phyloP scores from a whole-genome alignment of 2,329 filamentous ascomycete genomes.

The Trichoderma aggressivum region DNA sequence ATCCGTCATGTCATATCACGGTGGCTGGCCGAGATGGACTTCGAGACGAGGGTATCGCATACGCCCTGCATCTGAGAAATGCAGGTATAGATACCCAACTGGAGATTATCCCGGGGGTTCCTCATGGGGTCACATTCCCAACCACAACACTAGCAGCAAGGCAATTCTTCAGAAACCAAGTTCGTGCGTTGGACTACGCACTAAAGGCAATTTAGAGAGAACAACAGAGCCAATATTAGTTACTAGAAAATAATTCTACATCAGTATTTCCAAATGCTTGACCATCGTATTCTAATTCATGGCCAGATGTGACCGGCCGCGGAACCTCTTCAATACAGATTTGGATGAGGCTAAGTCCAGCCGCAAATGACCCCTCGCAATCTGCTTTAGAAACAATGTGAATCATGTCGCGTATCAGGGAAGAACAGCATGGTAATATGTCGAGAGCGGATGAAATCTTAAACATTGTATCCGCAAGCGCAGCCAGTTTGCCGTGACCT shows the following conservation, averaged over 20 bases:
- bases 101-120: not conserved
- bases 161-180: not conserved
- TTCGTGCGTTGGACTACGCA: not conserved
- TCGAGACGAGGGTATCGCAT: not conserved
- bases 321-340: not conserved
- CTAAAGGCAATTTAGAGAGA: not conserved
- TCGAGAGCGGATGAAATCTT: not conserved
- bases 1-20: not conserved
- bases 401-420: not conserved
- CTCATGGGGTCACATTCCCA: not conserved
- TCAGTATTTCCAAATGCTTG: not conserved
- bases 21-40: not conserved
- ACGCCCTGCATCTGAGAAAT: not conserved
- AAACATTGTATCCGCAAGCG: not conserved
- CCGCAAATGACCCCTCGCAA: not conserved
- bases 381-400: not conserved
- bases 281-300: not conserved
- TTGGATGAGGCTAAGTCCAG: not conserved
- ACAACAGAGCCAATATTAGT: not conserved
- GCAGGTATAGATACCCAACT: not conserved
- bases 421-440: not conserved
- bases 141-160: not conserved
- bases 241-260: not conserved
- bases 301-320: not conserved
- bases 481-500: not conserved